These are phyloP conservation scores for Talaromyces sp. DNA, from an alignment of 2,329 filamentous ascomycete genomes.

Conservation along the genomic window DNA sequence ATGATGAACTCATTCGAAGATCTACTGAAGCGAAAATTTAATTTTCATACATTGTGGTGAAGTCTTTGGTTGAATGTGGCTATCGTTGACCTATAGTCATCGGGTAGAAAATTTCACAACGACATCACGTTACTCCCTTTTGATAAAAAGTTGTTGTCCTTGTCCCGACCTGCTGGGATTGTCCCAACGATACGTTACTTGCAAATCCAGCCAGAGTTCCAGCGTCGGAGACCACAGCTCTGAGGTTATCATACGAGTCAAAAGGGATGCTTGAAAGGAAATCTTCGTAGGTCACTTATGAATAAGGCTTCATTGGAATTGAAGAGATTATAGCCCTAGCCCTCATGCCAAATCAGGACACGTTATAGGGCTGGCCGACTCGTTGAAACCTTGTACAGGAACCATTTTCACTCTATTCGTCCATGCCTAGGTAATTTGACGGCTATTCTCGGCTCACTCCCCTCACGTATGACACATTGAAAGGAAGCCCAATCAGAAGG, in stretches of 20 bases:
- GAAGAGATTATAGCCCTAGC: too few species aligned
- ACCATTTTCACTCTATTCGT: not conserved
- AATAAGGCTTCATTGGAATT: not conserved
- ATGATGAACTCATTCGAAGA: slow-evolving; percentile 3
- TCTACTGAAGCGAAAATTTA: not conserved
- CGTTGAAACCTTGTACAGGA: too few species aligned
- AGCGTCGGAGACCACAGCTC: not conserved
- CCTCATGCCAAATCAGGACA: too few species aligned
- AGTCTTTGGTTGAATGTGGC: not conserved
- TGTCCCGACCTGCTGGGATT: too few species aligned
- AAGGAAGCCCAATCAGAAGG: not conserved
- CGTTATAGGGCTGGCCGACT: too few species aligned
- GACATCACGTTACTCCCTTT: too few species aligned
- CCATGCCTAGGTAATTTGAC: not conserved
- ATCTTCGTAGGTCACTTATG: not conserved
- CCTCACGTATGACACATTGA: not conserved
- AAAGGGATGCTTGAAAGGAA: not conserved
- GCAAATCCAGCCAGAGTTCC: too few species aligned
- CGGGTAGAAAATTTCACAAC: too few species aligned
- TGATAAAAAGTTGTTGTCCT: too few species aligned
- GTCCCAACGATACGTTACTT: too few species aligned
- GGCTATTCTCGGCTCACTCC: not conserved
- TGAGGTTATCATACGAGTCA: not conserved
- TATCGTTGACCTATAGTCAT: too few species aligned
- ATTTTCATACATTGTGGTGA: not conserved